Evolutionary conservation across 192 early-diverging fungal species (phyloP).

Genomic region (Backusella circina): DNA sequence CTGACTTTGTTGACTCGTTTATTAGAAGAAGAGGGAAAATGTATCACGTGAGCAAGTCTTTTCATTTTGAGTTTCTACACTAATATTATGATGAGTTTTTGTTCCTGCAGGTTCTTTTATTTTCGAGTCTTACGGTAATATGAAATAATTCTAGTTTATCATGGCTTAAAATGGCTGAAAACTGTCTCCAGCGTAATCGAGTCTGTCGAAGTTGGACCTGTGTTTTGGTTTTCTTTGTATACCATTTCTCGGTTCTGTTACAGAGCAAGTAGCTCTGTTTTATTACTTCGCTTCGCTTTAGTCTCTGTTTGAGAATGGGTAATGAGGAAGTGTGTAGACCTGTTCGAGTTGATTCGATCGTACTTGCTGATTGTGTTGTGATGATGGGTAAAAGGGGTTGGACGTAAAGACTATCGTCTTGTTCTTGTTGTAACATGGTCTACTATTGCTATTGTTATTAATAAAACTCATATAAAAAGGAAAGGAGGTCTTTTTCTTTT

Average conservation of each 20-base stretch:
- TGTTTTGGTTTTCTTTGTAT: not conserved
- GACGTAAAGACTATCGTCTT: not conserved
- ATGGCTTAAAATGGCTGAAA: not conserved
- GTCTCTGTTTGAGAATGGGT: not conserved
- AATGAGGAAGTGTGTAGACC: not conserved
- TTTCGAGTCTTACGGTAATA: slow-evolving; percentile 2
- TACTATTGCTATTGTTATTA: not conserved
- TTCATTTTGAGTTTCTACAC: not conserved
- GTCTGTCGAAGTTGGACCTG: not conserved
- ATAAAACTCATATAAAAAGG: not conserved
- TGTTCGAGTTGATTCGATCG: not conserved
- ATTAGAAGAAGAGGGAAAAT: not conserved
- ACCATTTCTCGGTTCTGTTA: not conserved
- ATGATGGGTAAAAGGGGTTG: not conserved
- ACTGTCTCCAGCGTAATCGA: slow-evolving; percentile 7
- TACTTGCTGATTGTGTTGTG: not conserved
- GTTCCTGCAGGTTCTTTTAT: not conserved
- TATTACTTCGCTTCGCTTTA: not conserved
- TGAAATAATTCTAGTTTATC: slow-evolving; percentile 6
- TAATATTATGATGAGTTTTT: not conserved
- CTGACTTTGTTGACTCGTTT: not conserved
- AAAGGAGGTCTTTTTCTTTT: not conserved
- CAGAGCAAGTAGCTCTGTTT: not conserved
- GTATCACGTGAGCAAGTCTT: not conserved
- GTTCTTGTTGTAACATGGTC: not conserved